phyloP scores from a whole-genome alignment of 371 early-diverging fungal genomes.

The Mucor mucedo region DNA sequence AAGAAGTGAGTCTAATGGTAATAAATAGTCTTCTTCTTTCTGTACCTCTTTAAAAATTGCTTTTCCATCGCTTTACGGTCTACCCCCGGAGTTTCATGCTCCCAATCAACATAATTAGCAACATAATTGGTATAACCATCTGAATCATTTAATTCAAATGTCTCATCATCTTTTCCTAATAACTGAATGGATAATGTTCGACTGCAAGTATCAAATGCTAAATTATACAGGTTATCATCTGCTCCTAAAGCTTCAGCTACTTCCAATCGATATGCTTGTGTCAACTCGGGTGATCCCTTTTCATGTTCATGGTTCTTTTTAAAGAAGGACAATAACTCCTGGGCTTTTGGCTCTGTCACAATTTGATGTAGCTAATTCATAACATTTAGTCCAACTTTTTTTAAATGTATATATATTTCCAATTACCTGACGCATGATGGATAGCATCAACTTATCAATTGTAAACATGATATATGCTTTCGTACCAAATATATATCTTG shows the following conservation, averaged over 20 bases:
- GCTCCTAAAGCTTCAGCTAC: conserved; percentile 49
- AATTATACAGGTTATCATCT: conserved; percentile 79
- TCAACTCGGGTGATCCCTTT: conserved; percentile 40
- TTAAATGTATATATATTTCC: too few species aligned
- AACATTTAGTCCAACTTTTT: neutral
- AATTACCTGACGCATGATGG: conserved; percentile 29
- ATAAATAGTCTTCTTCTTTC: too few species aligned
- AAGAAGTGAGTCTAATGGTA: too few species aligned
- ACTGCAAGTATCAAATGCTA: conserved; percentile 65
- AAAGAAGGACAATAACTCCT: conserved; percentile 25
- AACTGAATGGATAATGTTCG: conserved; percentile 77
- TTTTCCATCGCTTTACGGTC: conserved; percentile 37
- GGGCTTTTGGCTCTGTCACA: conserved; percentile 29
- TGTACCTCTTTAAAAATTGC: conserved; percentile 64
- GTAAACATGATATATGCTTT: conserved; percentile 86
- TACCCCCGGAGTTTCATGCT: conserved; percentile 66
- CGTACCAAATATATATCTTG: conserved; percentile 85
- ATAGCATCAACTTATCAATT: conserved; percentile 68
- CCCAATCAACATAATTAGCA: conserved; percentile 76
- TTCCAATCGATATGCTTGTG: conserved; percentile 51
- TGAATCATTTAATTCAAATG: conserved; percentile 39
- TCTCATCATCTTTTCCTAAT: conserved; percentile 66
- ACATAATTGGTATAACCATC: conserved; percentile 89
- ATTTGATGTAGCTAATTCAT: conserved; percentile 25
- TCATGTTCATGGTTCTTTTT: conserved; percentile 31